Conservation (phyloP, 2,329 filamentous ascomycete genomes). For the Aspergillus hiratsukae region DNA sequence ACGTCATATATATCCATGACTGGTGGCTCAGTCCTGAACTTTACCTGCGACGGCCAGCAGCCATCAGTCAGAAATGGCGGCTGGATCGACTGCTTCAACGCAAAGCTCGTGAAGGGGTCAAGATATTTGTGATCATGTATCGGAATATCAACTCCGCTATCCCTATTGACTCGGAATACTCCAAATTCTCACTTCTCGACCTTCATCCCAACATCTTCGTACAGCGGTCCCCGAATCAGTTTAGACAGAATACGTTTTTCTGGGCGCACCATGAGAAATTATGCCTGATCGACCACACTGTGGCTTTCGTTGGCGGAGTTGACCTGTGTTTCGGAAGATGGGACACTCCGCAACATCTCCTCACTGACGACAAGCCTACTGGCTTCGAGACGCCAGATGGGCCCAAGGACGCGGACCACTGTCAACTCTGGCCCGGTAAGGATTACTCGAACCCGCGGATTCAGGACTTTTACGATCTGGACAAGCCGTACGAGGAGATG, state of each 20-base stretch:
- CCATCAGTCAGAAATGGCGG: slow-evolving; percentile 97
- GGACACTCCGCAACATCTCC: slow-evolving; percentile 89
- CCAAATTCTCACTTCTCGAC: slow-evolving; percentile 92
- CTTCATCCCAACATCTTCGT: slow-evolving; percentile 95
- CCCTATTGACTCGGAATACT: slow-evolving; percentile 97
- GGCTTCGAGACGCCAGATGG: slow-evolving; percentile 77
- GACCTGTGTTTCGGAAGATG: slow-evolving; percentile 96
- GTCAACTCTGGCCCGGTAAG: slow-evolving; percentile 94
- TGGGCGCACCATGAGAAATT: slow-evolving; percentile 99
- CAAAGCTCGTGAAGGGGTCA: slow-evolving; percentile 92
- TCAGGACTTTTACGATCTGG: slow-evolving; percentile 87
- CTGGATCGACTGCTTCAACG: slow-evolving; percentile 87
- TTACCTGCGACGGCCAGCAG: slow-evolving; percentile 88
- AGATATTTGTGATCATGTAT: slow-evolving; percentile 96
- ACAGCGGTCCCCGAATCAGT: slow-evolving; percentile 92
- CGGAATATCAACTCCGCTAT: slow-evolving; percentile 95
- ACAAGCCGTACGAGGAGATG: slow-evolving; percentile 98
- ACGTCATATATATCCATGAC: slow-evolving; percentile 98
- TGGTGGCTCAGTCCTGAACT: slow-evolving; percentile 98
- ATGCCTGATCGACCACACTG: slow-evolving; percentile 92
- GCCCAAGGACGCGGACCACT: slow-evolving; percentile 84
- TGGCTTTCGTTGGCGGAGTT: slow-evolving; percentile 92
- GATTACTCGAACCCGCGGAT: slow-evolving; percentile 97
- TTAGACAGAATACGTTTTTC: slow-evolving; percentile 99
- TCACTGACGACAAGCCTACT: slow-evolving; percentile 90